phyloP scores from a whole-genome alignment of 129 eudicot genomes.

The Heracleum sosnowskyi region DNA sequence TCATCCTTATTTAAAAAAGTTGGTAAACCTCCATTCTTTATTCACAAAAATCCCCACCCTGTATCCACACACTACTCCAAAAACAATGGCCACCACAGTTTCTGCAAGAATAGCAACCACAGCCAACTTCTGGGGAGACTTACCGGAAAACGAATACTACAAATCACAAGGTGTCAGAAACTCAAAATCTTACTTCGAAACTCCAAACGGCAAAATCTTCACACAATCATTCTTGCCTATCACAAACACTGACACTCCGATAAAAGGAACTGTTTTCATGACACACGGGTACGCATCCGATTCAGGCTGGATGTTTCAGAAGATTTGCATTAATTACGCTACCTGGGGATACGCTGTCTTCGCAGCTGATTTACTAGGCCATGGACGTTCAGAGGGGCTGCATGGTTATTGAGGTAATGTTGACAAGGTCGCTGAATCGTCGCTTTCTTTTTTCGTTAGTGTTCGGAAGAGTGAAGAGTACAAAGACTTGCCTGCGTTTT shows the following conservation, averaged over 20 bases:
- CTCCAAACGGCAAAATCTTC: constrained; percentile 59
- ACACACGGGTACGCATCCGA: constrained; percentile 84
- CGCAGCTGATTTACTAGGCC: constrained; percentile 83
- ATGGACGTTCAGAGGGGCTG: constrained; percentile 77
- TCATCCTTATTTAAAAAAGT: background rate
- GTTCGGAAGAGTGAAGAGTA: constrained; percentile 57
- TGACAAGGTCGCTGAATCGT: constrained; percentile 48
- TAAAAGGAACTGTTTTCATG: constrained; percentile 60
- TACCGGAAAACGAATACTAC: constrained; percentile 67
- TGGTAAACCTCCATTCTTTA: constrained; percentile 11
- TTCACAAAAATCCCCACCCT: background rate
- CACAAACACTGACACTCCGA: constrained; percentile 16
- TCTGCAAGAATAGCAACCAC: constrained; percentile 23
- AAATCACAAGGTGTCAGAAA: constrained; percentile 52
- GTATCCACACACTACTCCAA: constrained; percentile 9
- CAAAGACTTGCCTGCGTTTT: constrained; percentile 54
- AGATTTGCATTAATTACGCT: constrained; percentile 64
- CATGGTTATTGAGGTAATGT: constrained; percentile 65
- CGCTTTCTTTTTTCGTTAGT: constrained; percentile 36
- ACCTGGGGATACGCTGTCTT: constrained; percentile 85
- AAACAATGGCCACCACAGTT: constrained; percentile 16
- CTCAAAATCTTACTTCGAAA: constrained; percentile 50
- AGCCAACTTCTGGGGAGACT: constrained; percentile 68
- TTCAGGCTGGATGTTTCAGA: constrained; percentile 72
- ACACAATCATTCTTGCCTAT: constrained; percentile 67